A percentile compares a stretch with the other conserved stretches of the same genome.
Conservation (phyloP, 345 rosid species). For the Gossypium sturtianum region DNA sequence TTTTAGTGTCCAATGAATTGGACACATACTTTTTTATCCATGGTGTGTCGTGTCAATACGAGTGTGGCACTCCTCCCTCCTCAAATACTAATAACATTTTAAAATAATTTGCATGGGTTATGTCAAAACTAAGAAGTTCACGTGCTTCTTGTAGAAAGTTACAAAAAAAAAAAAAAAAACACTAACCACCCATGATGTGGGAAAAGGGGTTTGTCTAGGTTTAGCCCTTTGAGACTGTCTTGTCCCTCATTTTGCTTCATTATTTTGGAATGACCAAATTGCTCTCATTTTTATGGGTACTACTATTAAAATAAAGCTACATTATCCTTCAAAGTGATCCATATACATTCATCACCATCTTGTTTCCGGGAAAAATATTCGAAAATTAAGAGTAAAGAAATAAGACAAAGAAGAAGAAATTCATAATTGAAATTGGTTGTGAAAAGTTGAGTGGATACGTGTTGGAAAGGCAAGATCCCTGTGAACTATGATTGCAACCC, state of each 20-base stretch:
- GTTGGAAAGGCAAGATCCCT: constrained; percentile 19
- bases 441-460: not conserved
- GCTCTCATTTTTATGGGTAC: no score
- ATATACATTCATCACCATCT: no score
- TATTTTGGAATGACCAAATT: no score
- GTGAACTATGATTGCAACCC: constrained; percentile 17
- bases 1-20: no score
- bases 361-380: no score
- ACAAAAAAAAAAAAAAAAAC: not conserved
- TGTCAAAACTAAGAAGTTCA: not conserved
- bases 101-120: not conserved
- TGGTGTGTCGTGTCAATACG: no score
- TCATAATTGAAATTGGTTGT: not conserved
- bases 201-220: not conserved
- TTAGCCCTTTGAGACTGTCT: not conserved
- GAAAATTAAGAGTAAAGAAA: not conserved
- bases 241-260: not conserved
- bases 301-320: not conserved
- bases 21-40: no score
- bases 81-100: no score
- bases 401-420: not conserved
- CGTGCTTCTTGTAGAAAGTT: not conserved
- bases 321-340: no score
- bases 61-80: no score
- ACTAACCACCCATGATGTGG: not conserved